Evolutionary conservation across 768 basidiomycete species (phyloP), one percentile per base, ranked within the genome.

Genomic region (Asterophora lycoperdoides): DNA sequence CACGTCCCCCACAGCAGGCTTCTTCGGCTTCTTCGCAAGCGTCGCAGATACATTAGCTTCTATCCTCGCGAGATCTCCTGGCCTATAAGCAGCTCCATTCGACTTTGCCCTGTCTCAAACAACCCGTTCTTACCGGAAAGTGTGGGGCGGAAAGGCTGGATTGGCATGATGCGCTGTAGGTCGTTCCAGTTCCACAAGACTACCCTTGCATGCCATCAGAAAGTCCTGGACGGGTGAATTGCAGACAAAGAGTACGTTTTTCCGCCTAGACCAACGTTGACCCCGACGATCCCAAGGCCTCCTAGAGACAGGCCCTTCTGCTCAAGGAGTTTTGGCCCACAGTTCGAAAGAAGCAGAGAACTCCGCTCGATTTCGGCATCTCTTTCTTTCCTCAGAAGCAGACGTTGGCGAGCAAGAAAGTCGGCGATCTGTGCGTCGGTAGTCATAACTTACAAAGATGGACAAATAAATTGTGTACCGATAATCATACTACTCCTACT

Each of bases 261-360:
- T 20, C 93, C 94, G 20, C 93, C 94, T 4, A 97, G 76, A 2
- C 94, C 95, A 14, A 96, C 77, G 43, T 78, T 83, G n/a, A 93
- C 74, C 19, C 77, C 74, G 1, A 79, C 74, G 1, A 91, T 69
- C 1, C 88, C 82, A 4, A 97, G 72, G 38, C 84, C 84, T 23
- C 78, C 78, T 1, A 96, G 64, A 0, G 90, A 84, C 8, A 98
- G 72, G 3, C 94, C 94, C 49, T 86, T 85, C 55, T 88, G 84
- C 64, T 95, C 92, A n/a, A 98, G 75, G 8, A 93, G 71, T 55
- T 83, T 89, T 1, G 86, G 84, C 1, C 85, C 79, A 59, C 90
- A 93, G 48, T 90, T 89, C 8, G 88, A 84, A 15, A 93, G 73
- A 29, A 95, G 69, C 39, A 96, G 71, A 7, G 86, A 81, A 11